Evolutionary conservation across 2,329 filamentous ascomycete species (phyloP).

Genomic region (Aspergillus sp.): DNA sequence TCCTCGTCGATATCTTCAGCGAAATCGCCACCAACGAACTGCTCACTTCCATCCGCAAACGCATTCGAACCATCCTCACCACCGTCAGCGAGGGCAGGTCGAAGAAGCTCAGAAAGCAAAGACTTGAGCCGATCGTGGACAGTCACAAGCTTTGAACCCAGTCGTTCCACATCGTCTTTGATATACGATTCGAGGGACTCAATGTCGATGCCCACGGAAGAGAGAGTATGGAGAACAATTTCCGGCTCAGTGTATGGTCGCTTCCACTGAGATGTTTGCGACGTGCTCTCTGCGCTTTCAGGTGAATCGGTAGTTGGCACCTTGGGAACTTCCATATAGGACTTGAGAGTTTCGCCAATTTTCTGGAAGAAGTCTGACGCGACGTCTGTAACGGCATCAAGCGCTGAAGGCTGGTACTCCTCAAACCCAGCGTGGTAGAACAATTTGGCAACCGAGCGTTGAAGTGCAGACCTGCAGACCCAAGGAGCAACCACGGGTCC

Average conservation of each 20-base stretch:
- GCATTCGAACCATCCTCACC: constrained; percentile 77
- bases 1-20: constrained; percentile 96
- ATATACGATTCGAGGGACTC: constrained; percentile 77
- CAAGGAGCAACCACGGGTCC: constrained; percentile 79
- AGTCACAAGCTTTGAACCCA: constrained; percentile 66
- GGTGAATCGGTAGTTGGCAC: constrained; percentile 46
- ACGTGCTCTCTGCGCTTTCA: constrained; percentile 32
- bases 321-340: constrained; percentile 77
- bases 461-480: constrained; percentile 73
- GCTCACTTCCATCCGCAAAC: constrained; percentile 94
- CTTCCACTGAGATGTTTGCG: constrained; percentile 43
- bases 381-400: constrained; percentile 83
- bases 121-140: constrained; percentile 94
- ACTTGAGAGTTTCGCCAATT: constrained; percentile 67
- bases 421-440: constrained; percentile 96
- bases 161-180: constrained; percentile 84
- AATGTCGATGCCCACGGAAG: constrained; percentile 75
- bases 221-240: constrained; percentile 73
- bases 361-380: constrained; percentile 85
- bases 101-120: constrained; percentile 84
- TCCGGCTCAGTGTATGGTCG: constrained; percentile 75
- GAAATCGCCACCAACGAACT: constrained; percentile 94
- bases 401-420: constrained; percentile 87
- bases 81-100: constrained; percentile 74
- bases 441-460: constrained; percentile 85